Conservation (phyloP, 1,284 basidiomycete genomes). For the Apiotrichum montevideense region DNA sequence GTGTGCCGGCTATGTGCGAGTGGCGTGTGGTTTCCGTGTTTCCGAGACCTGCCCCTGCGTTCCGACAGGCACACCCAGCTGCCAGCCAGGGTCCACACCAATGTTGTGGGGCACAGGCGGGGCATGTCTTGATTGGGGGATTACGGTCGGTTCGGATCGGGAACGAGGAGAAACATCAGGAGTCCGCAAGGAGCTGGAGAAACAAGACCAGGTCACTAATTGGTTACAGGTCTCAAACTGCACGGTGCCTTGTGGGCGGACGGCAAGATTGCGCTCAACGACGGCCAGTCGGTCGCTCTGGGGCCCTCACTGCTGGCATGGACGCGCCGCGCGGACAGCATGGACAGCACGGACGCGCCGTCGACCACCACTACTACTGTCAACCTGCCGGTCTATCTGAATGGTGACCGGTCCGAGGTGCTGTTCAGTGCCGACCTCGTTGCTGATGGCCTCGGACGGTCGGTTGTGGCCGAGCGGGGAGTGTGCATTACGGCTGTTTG, state of each 20-base stretch:
- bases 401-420: conserved; percentile 79
- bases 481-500: conserved; percentile 34
- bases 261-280: conserved; percentile 66
- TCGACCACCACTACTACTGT: conserved; percentile 47
- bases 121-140: too few relatives aligned
- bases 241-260: conserved; percentile 74
- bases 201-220: not conserved
- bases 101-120: too few relatives aligned
- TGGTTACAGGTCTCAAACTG: conserved; percentile 62
- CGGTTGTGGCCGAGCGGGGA: conserved; percentile 34
- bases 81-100: too few relatives aligned
- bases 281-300: conserved; percentile 69
- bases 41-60: too few relatives aligned
- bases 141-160: not conserved
- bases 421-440: conserved; percentile 60
- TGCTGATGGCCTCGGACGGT: conserved; percentile 16
- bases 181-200: too few relatives aligned
- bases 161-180: not conserved
- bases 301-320: conserved; percentile 75
- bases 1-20: too few relatives aligned
- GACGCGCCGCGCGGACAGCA: conserved; percentile 58
- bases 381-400: conserved; percentile 85
- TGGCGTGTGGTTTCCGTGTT: too few relatives aligned
- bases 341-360: conserved; percentile 14
- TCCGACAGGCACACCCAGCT: too few relatives aligned